Evolutionary conservation across 345 rosid species (phyloP), one percentile per base, ranked within the genome.

Genomic region (Draba incana): DNA sequence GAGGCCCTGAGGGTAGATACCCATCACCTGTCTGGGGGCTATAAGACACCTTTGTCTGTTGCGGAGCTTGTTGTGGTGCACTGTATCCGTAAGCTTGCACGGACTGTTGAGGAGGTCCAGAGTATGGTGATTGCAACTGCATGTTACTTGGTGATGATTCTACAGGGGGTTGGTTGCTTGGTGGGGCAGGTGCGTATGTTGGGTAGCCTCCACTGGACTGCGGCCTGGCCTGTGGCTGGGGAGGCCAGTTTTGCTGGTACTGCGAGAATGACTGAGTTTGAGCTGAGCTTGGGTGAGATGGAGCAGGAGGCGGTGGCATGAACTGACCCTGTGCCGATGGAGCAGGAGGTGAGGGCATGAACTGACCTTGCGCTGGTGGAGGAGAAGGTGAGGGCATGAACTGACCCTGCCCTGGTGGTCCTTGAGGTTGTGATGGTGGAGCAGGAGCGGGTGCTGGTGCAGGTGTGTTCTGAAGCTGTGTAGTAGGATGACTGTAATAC

Each of bases 1-100:
- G 89, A 68, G 81, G 74, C 20, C 89, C 89, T 47, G 85, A 56
- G 64, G 85, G 61, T 57, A 77, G 62, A 75, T 89, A 95, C 2
- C 86, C 89, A 56, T 95, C 98, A 8, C 84, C 73, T 0, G 83
- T 60, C 56, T 82, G 98, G 20, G 81, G 69, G 55, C 81, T 90
- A 50, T 76, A 92, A 24, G 76, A 64, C 51, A 82, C 82, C 77
- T 92, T 89, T 27, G 86, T 78, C 78, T 82, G 92, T 76, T 86
- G 96, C 13, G 89, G 75, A 65, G 80, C 84, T 49, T 83, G 85
- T 51, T 87, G 96, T 68, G 86, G 90, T 44, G 79, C 74, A 14
- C 88, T 82, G 59, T 92, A 92, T 31, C 97, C 96, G 70, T 92
- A 95, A 62, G 92, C 78, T 52, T 83, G 87, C 78, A 79, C 80